A percentile compares a stretch with the other conserved stretches of the same genome.
phyloP scores from a whole-genome alignment of 2,329 filamentous ascomycete species.

The Rhexocercosporidium sp. region DNA sequence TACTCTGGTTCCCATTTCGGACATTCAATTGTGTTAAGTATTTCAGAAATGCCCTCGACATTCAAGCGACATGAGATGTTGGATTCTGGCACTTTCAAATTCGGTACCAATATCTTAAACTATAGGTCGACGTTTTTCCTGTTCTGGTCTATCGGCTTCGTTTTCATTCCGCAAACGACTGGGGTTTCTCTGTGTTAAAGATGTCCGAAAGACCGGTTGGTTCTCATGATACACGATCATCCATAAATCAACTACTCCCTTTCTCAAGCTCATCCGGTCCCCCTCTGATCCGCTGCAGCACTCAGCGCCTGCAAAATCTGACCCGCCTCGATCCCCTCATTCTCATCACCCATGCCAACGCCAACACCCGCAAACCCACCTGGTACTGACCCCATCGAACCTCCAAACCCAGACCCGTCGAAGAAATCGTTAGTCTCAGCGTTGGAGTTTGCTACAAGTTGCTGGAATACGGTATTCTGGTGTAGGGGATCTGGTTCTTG shows the following conservation, averaged over 20 bases:
- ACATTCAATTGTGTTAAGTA: no score
- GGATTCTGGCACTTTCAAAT: background rate
- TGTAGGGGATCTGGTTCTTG: conserved; percentile 41
- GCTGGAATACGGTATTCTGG: conserved; percentile 41
- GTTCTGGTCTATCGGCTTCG: no score
- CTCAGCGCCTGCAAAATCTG: conserved; percentile 42
- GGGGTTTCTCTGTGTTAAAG: background rate
- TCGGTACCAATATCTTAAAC: no score
- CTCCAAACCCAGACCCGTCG: conserved; percentile 29
- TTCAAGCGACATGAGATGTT: no score
- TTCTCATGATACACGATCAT: background rate
- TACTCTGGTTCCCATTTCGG: no score
- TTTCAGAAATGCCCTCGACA: no score
- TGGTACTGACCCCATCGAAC: conserved; percentile 13
- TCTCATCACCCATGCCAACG: conserved; percentile 29
- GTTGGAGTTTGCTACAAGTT: conserved; percentile 39
- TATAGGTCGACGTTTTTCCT: background rate
- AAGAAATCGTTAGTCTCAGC: conserved; percentile 34
- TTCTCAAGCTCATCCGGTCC: conserved; percentile 10
- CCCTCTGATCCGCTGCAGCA: conserved; percentile 35
- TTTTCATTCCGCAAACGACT: no score
- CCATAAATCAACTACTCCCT: background rate
- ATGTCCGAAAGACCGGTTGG: background rate
- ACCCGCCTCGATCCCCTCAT: conserved; percentile 40
- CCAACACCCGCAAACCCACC: conserved; percentile 12